Evolutionary conservation across 1,284 basidiomycete genomes (phyloP).

Genomic region (Grifola frondosa): DNA sequence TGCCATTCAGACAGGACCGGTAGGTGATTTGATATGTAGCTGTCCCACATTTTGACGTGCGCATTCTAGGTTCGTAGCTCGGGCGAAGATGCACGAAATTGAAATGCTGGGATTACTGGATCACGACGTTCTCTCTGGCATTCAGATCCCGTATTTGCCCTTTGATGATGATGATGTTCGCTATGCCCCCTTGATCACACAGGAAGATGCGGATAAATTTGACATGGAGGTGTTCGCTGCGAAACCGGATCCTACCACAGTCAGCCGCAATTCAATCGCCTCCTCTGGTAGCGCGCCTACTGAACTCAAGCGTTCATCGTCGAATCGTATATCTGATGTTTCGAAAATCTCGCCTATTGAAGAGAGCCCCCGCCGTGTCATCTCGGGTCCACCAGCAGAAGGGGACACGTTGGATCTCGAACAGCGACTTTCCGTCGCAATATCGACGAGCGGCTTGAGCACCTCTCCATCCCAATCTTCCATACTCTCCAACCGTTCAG

Average conservation of each 20-base stretch:
- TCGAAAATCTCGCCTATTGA: conserved; percentile 60
- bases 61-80: conserved; percentile 73
- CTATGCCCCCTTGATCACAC: no score
- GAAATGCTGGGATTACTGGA: conserved; percentile 91
- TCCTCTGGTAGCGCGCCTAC: conserved; percentile 37
- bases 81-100: conserved; percentile 93
- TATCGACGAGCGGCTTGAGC: conserved; percentile 40
- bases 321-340: conserved; percentile 39
- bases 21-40: conserved; percentile 28
- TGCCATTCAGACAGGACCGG: conserved; percentile 86
- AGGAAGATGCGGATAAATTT: conserved; percentile 65
- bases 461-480: conserved; percentile 75
- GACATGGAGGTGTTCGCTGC: conserved; percentile 66
- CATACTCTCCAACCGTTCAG: conserved; percentile 53
- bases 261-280: conserved; percentile 43
- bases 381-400: conserved; percentile 50
- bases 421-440: conserved; percentile 31
- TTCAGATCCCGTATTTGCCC: conserved; percentile 78
- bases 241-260: conserved; percentile 29
- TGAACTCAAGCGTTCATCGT: conserved; percentile 39
- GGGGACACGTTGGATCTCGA: conserved; percentile 29
- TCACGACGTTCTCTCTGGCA: conserved; percentile 84
- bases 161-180: no score
- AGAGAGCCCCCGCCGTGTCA: conserved; percentile 58
- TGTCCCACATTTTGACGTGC: neutral